phyloP scores from a whole-genome alignment of 768 basidiomycete genomes.

The Crepidotus variabilis region DNA sequence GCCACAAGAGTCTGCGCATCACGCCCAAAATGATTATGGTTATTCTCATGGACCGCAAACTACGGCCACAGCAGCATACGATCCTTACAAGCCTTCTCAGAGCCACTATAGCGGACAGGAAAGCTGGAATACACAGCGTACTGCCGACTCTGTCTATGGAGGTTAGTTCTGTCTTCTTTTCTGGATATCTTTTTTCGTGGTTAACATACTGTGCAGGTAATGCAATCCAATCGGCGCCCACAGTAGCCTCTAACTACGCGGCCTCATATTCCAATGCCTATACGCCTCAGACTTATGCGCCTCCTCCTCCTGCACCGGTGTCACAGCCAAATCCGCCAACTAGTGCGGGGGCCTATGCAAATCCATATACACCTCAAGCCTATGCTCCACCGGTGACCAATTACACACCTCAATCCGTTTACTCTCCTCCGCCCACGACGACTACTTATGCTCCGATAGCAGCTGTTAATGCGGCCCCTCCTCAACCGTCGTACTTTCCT shows the following conservation, averaged over 20 bases:
- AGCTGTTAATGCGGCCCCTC: slow-evolving; percentile 17
- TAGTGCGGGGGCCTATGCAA: background rate
- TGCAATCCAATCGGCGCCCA: background rate
- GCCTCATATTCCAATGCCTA: slow-evolving; percentile 1
- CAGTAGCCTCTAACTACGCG: background rate
- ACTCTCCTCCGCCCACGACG: slow-evolving; percentile 13
- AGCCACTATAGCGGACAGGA: background rate
- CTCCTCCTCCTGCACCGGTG: slow-evolving; percentile 23
- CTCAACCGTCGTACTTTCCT: slow-evolving; percentile 10
- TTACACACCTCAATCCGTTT: slow-evolving; percentile 11
- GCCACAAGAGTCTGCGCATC: background rate
- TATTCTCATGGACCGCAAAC: background rate
- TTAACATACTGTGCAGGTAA: background rate
- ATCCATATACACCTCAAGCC: background rate
- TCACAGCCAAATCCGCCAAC: slow-evolving; percentile 13
- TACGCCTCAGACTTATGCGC: slow-evolving; percentile 23
- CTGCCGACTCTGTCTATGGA: background rate
- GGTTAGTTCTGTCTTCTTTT: background rate
- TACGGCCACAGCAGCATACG: background rate
- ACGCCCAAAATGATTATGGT: background rate
- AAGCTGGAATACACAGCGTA: background rate
- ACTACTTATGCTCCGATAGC: slow-evolving; percentile 22
- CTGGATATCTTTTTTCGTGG: background rate
- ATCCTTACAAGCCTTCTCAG: background rate
- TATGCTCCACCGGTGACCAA: slow-evolving; percentile 3